Evolutionary conservation across 768 basidiomycete species (phyloP).

Genomic region (Mycena filopes): DNA sequence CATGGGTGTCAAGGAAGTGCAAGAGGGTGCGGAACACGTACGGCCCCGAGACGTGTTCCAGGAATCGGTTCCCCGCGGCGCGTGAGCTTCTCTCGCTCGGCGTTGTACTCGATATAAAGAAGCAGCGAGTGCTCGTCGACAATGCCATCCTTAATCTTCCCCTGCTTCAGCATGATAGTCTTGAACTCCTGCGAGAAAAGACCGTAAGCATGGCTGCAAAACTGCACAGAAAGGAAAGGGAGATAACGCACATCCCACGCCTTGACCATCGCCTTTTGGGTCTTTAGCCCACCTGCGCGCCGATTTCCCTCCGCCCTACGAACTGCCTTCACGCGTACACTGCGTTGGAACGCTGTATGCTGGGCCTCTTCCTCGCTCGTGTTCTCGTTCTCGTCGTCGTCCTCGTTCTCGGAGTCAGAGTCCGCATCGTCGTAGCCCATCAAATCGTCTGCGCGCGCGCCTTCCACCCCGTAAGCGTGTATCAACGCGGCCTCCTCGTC

Average conservation of each 20-base stretch:
- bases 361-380: not conserved
- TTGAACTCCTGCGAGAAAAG: constrained; percentile 14
- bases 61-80: constrained; percentile 36
- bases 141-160: constrained; percentile 38
- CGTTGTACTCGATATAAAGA: constrained; percentile 37
- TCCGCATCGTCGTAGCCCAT: constrained; percentile 20
- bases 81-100: constrained; percentile 39
- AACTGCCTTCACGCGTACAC: constrained; percentile 30
- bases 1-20: not conserved
- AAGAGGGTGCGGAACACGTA: constrained; percentile 24
- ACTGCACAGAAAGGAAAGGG: not conserved
- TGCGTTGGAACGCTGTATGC: not conserved
- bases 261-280: constrained; percentile 36
- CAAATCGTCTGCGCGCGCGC: not conserved
- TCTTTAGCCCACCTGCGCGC: constrained; percentile 37
- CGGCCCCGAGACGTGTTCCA: constrained; percentile 44
- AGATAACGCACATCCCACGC: constrained; percentile 36
- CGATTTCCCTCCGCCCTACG: constrained; percentile 37
- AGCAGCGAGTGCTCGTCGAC: constrained; percentile 44
- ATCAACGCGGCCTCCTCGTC: not conserved
- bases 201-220: not conserved
- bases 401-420: not conserved
- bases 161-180: not conserved
- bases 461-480: not conserved
- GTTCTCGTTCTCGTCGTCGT: not conserved